Evolutionary conservation across 768 basidiomycete genomes (phyloP), one percentile per base, ranked within the genome.

Genomic region (Amanita inopinata): DNA sequence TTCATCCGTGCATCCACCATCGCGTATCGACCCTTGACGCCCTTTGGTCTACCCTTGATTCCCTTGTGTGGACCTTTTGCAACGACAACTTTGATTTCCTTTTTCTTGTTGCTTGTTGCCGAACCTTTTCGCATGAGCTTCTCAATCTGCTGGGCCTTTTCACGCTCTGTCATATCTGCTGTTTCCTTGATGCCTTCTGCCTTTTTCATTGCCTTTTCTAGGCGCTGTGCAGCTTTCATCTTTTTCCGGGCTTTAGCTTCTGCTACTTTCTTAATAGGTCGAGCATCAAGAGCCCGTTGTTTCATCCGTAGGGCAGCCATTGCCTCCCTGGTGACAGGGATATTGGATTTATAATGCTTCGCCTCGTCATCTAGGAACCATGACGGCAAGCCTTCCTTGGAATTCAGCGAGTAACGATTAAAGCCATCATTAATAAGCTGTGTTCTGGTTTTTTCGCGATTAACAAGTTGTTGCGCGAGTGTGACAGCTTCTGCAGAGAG

Each of bases 291-390:
- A 10, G 91, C 88, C 9, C 94, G 83, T 62, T 93, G 87, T 61
- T 87, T 90, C 15, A 85, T 87, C 22, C 86, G 80, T 22, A 99
- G 70, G 7, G 78, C 80, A 37, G 73, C 72, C 43, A 98, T 70
- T 7, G 96, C 96, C 59, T 98, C 96, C 60, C 94, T 98, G 0
- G 93, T 97, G 43, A 97, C 72, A n/a, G 96, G 96, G 34, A 98
- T 70, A 59, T 98, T 98, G 39, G 87, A 64, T 58, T 90, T 93
- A 73, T 94, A 96, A 58, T 84, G 73, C 53, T 91, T 91, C 10
- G 79, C 63, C 62, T 99, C 96, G 51, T 99, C 96, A 51, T 99
- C 96, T 24, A 98, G 69, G 72, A 99, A 98, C 96, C 96, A 99
- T 0, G 80, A 62, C 4, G 96, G 96, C 8, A 98, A 76, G 11